These are phyloP conservation scores for Cyclanthera cordifolia DNA, from an alignment of 306 rosid genomes.

Conservation along the genomic window DNA sequence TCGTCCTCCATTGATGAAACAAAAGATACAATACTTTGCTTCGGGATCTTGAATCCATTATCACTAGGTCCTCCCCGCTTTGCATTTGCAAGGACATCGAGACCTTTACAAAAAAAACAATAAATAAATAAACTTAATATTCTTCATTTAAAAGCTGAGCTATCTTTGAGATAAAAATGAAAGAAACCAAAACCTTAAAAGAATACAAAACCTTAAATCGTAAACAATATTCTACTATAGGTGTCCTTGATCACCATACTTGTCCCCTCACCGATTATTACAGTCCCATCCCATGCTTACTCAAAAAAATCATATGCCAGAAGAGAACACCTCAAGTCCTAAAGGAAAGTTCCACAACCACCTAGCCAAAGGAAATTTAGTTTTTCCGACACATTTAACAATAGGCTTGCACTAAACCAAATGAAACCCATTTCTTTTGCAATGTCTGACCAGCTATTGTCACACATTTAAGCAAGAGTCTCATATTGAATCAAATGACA, in stretches of 20 bases:
- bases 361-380: background rate
- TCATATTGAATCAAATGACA: no score
- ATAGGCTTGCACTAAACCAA: background rate
- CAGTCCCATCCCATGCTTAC: background rate
- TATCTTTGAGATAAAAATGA: no score
- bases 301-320: background rate
- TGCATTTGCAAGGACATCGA: conserved; percentile 69
- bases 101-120: conserved; percentile 35
- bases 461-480: no score
- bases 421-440: background rate
- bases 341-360: background rate
- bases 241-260: background rate
- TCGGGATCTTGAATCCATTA: conserved; percentile 63
- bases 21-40: conserved; percentile 46
- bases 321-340: background rate
- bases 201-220: no score
- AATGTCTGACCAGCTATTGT: background rate
- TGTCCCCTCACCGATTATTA: background rate
- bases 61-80: conserved; percentile 57
- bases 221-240: background rate
- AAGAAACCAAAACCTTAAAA: no score
- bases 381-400: background rate
- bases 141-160: background rate
- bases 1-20: conserved; percentile 54
- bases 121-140: conserved; percentile 1